A percentile compares a stretch with the other conserved stretches of the same genome.
These are phyloP conservation scores for Fusarium sp. DNA, from an alignment of 2,329 filamentous ascomycete species.

Conservation along the genomic window DNA sequence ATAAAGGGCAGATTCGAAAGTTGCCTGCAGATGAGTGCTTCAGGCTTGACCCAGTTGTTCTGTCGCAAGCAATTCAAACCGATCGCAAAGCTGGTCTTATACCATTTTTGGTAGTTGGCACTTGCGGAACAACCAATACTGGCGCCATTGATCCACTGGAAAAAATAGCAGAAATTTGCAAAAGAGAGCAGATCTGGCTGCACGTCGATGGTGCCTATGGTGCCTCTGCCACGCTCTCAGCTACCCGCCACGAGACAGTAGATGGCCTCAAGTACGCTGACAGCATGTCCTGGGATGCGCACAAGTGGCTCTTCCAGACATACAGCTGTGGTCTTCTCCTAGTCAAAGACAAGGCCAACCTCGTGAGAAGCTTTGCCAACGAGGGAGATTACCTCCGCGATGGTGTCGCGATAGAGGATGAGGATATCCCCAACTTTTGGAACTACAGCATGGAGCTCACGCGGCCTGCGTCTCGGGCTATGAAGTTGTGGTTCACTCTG, in stretches of 20 bases:
- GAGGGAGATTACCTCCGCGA: conserved; percentile 46
- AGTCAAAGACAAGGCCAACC: conserved; percentile 35
- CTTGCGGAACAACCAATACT: conserved; percentile 36
- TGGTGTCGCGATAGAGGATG: conserved; percentile 40
- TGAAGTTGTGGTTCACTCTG: conserved; percentile 49
- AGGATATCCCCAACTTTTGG: conserved; percentile 48
- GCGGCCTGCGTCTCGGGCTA: conserved; percentile 37
- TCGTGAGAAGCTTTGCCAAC: conserved; percentile 44
- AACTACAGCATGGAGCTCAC: conserved; percentile 47
- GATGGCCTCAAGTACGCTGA: conserved; percentile 36
- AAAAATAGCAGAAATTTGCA: conserved; percentile 14
- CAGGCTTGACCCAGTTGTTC: background rate
- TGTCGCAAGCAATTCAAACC: background rate
- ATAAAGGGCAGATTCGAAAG: conserved; percentile 3
- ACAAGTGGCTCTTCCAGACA: conserved; percentile 49
- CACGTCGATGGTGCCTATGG: conserved; percentile 48
- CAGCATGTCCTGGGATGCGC: conserved; percentile 48
- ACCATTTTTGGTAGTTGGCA: conserved; percentile 29
- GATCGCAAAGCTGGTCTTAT: conserved; percentile 14
- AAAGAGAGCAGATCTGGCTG: conserved; percentile 37
- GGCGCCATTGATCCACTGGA: conserved; percentile 22
- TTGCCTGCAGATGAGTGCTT: conserved; percentile 1
- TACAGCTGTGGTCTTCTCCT: conserved; percentile 45
- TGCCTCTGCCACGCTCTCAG: conserved; percentile 40
- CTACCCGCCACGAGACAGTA: conserved; percentile 17